Base-by-base conservation (phyloP, 148 eudicot genomes). In the Cornus kousa region DNA sequence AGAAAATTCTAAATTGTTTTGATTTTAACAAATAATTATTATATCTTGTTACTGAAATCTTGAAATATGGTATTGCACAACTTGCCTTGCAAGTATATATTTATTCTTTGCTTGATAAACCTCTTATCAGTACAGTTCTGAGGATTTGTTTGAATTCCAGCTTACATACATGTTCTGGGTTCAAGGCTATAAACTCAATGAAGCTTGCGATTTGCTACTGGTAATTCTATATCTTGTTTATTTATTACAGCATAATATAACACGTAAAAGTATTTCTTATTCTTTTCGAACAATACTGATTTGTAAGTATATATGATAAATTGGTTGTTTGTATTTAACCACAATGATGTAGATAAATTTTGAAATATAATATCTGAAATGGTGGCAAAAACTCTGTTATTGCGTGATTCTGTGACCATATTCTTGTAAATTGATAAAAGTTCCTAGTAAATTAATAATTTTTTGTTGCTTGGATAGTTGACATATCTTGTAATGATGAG, bases 111-210 rank as follows among this genome's bases (percentile, higher is more conserved):
- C 53, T 68, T 35, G 35, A 16, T 35, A 19, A 23, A 64, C 33
- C 55, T 60, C 62, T 20, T 28, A 17, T 46, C 14, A 32, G 68
- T 68, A 46, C 24, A 16, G 70, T 79, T 74, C 69, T 79, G 62
- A 77, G 66, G 8, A 16, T 72, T 66, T 73, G 8, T 79, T 81
- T 70, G 72, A 24, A 50, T 87, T 82, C 77, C 93, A 96, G 99
- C 74, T 96, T 81, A 95, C 99, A 68, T 96, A 96, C 86, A 94
- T 96, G 98, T 96, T 89, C 77, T 96, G 98, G 98, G 81, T 93
- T 78, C 98, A 88, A 83, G 98, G 98, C 53, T 96, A 93, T 80
- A 87, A 71, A 79, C 90, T 96, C 33, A 86, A 79, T 46, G 92
- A 92, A 77, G 98, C 98, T 66, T 85, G 83, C 86, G 78, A 60